These are phyloP conservation scores for Zygotorulaspora sp. DNA, from an alignment of 805 yeast species.

Conservation along the genomic window DNA sequence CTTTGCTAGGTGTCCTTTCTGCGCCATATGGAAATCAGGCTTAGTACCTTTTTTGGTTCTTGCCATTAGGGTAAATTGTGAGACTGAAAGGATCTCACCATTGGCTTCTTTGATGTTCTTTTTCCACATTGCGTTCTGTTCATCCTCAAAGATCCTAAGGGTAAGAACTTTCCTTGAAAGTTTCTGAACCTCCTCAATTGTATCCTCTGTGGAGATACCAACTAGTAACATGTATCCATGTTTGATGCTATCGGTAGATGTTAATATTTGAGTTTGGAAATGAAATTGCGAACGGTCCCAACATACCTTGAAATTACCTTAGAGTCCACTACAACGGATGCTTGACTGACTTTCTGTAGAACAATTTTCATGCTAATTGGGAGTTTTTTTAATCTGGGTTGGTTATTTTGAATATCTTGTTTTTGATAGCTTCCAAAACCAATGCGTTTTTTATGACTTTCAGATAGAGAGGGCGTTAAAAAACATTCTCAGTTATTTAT, in stretches of 20 bases:
- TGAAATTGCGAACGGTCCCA: background rate
- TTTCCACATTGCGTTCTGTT: slow-evolving; percentile 72
- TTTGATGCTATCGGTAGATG: slow-evolving; percentile 41
- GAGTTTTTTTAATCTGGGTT: too few species aligned
- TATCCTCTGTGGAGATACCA: slow-evolving; percentile 78
- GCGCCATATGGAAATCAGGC: slow-evolving; percentile 92
- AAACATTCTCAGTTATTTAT: too few species aligned
- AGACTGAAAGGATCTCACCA: slow-evolving; percentile 78
- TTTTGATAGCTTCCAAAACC: too few species aligned
- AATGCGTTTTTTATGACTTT: too few species aligned
- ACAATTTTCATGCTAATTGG: slow-evolving; percentile 68
- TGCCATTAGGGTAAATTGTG: slow-evolving; percentile 89
- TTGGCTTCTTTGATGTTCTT: slow-evolving; percentile 56
- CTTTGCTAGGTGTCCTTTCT: slow-evolving; percentile 60
- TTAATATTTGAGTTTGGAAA: slow-evolving; percentile 2
- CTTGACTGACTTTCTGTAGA: slow-evolving; percentile 81
- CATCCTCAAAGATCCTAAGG: slow-evolving; percentile 73
- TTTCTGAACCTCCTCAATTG: slow-evolving; percentile 64
- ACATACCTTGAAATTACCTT: slow-evolving; percentile 59
- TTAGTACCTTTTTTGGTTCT: slow-evolving; percentile 85
- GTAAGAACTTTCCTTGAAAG: slow-evolving; percentile 62
- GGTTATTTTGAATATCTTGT: too few species aligned
- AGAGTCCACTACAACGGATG: slow-evolving; percentile 81
- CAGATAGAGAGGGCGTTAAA: too few species aligned
- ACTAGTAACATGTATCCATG: slow-evolving; percentile 77